phyloP scores from a whole-genome alignment of 352 stramenopile species.

The Phytophthora vignae region DNA sequence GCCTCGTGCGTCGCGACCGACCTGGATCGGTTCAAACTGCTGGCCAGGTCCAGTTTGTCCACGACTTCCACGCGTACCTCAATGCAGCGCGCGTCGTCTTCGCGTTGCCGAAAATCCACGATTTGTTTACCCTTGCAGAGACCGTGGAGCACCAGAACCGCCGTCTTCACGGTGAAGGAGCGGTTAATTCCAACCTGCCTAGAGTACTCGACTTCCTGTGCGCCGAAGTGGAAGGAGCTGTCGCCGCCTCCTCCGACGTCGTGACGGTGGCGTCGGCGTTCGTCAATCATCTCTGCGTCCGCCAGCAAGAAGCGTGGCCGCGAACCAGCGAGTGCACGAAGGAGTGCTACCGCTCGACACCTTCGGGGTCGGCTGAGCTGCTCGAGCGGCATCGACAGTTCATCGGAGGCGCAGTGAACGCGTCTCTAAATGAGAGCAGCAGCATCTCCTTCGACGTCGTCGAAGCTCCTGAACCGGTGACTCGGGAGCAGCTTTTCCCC shows the following conservation, averaged over 20 bases:
- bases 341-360: slow-evolving; percentile 22
- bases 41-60: slow-evolving; percentile 76
- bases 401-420: slow-evolving; percentile 29
- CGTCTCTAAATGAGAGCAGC: slow-evolving; percentile 8
- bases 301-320: slow-evolving; percentile 41
- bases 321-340: slow-evolving; percentile 37
- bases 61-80: slow-evolving; percentile 80
- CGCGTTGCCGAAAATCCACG: slow-evolving; percentile 75
- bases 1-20: slow-evolving; percentile 75
- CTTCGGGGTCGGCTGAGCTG: slow-evolving; percentile 18
- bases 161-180: slow-evolving; percentile 54
- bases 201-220: slow-evolving; percentile 72
- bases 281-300: slow-evolving; percentile 38
- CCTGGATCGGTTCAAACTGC: slow-evolving; percentile 84
- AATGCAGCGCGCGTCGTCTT: slow-evolving; percentile 77
- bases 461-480: slow-evolving; percentile 40
- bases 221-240: slow-evolving; percentile 48
- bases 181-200: slow-evolving; percentile 50
- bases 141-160: slow-evolving; percentile 80
- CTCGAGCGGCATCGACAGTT: slow-evolving; percentile 41
- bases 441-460: slow-evolving; percentile 26
- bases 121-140: slow-evolving; percentile 70
- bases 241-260: slow-evolving; percentile 28
- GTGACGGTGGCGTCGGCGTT: slow-evolving; percentile 24
- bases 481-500: slow-evolving; percentile 47